Base-by-base conservation (phyloP, 805 yeast species). In the Tetrapisispora iriomotensis region DNA sequence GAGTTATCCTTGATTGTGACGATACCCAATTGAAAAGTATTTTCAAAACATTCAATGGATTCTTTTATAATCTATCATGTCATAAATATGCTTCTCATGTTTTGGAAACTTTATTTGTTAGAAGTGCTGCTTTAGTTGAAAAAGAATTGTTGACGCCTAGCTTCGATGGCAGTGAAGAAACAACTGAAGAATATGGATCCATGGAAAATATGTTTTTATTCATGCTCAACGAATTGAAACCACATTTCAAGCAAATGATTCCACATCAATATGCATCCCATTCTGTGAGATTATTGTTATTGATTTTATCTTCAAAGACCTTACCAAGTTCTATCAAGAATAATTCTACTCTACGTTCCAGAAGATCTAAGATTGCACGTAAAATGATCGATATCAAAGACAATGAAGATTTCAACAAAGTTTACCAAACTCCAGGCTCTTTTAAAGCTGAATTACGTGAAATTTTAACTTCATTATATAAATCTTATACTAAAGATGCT, bases 1-100 rank as follows among this genome's bases (percentile, higher is more conserved):
- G 98, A 54, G 65, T 90, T 44, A 72, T 90, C n/a, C 61, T 83
- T 30, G 64, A 67, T 15, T 80, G 88, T 13, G 68, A 71, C 21
- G 79, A 77, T 44, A 65, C 61, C 10, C 94, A 86, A 57, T 60
- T 86, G 43, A 77, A 78, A 49, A 65, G 67, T 24, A 55, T 88
- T 0, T 82, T 80, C 59, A 71, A 69, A 43, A 74, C 79, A 1
- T 82, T 87, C 53, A 68, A 68, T 30, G 85, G 82, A n/a, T 82
- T 82, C 47, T 81, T 84, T 49, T 75, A 72, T n/a, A 75, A 79
- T 17, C 67, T 88, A 47, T 74, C 92, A 3, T 77, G 77, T 49
- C 96, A 92, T 53, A 87, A 88, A 57, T 90, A 86, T 56, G 78
- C 96, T 1, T 88, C 96, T 1, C 98, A 92, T 60, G 94, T 94